These are phyloP conservation scores for Paecilomyces formosus DNA, from an alignment of 2,329 filamentous ascomycete species.

Conservation along the genomic window DNA sequence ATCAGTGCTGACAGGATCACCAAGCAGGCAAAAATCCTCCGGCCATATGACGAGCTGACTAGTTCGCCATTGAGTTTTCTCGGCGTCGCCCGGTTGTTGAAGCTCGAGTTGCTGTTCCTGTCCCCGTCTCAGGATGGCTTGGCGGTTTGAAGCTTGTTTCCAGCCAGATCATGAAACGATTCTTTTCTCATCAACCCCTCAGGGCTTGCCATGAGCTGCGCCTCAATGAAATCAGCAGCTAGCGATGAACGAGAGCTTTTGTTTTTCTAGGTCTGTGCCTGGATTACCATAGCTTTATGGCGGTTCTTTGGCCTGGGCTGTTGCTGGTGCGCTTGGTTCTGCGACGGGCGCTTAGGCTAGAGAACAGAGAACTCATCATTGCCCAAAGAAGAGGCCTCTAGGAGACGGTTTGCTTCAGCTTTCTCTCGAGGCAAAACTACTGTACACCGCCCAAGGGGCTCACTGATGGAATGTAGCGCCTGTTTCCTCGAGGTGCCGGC, in stretches of 20 bases:
- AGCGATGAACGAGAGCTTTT: not conserved
- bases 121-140: not conserved
- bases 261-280: not conserved
- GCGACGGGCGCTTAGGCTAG: not conserved
- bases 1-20: not conserved
- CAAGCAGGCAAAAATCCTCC: not conserved
- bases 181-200: not conserved
- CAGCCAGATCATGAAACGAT: slow-evolving; percentile 1
- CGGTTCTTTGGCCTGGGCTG: not conserved
- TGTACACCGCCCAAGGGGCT: not conserved
- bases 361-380: not conserved
- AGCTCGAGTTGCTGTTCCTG: not conserved
- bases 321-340: not conserved
- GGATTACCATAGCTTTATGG: not conserved
- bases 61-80: not conserved
- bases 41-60: not conserved
- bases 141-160: slow-evolving; percentile 2
- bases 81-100: not conserved
- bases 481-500: not conserved
- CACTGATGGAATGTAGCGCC: not conserved
- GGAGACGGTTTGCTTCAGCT: not conserved
- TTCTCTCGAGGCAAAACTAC: not conserved
- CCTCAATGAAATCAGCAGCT: not conserved
- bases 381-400: not conserved
- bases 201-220: not conserved